Evolutionary conservation across 176 grass and related monocot species (phyloP).

Genomic region (Echinochloa phyllopogon): DNA sequence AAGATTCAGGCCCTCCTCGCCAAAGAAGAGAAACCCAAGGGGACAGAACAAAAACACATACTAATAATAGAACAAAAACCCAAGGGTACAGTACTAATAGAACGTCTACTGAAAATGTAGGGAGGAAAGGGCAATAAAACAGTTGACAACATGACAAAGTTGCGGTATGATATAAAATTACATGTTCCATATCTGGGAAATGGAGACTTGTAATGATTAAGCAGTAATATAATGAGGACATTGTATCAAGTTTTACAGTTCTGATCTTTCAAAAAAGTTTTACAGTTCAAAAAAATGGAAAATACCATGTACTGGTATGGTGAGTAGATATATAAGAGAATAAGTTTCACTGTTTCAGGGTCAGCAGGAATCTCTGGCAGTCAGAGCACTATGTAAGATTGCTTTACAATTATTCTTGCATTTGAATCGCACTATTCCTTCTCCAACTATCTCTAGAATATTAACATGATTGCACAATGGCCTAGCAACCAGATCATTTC

Average conservation of each 20-base stretch:
- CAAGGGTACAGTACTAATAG: too few species aligned
- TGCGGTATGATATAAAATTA: not conserved
- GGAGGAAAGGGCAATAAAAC: not conserved
- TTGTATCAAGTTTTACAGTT: not conserved
- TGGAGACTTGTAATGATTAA: not conserved
- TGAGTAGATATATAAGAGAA: not conserved
- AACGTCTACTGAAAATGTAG: not conserved
- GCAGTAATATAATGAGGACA: not conserved
- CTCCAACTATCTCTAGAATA: not conserved
- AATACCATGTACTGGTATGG: not conserved
- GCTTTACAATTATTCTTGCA: too few species aligned
- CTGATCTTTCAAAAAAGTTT: too few species aligned
- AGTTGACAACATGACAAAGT: not conserved
- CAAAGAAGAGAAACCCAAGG: slow-evolving; percentile 52
- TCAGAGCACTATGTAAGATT: too few species aligned
- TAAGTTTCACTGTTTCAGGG: too few species aligned
- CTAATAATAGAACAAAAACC: too few species aligned
- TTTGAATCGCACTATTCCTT: not conserved
- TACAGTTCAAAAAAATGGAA: not conserved
- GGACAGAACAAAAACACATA: slow-evolving; percentile 48
- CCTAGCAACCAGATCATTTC: too few species aligned
- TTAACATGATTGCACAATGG: not conserved
- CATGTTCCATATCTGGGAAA: not conserved
- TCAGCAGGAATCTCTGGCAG: too few species aligned
- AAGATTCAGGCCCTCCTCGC: slow-evolving; percentile 46